Evolutionary conservation across 2,329 filamentous ascomycete species (phyloP).

Genomic region (Penicillium concentricum): DNA sequence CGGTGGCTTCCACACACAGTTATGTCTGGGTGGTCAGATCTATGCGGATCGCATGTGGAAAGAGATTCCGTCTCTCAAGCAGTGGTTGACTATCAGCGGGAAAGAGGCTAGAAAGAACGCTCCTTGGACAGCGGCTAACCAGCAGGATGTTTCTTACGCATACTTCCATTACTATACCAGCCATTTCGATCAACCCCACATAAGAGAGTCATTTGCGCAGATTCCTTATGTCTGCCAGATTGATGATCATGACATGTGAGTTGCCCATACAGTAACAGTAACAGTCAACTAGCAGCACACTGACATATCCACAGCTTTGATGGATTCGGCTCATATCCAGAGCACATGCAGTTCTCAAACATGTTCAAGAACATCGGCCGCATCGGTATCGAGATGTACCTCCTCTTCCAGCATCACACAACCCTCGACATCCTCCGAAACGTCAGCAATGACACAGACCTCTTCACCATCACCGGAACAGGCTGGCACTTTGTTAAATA

Average conservation of each 20-base stretch:
- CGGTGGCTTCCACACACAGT: constrained; percentile 89
- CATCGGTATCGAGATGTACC: constrained; percentile 94
- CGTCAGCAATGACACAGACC: constrained; percentile 79
- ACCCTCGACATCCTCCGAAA: constrained; percentile 91
- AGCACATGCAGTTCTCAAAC: constrained; percentile 96
- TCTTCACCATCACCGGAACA: constrained; percentile 95
- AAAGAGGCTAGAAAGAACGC: constrained; percentile 90
- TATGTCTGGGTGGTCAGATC: constrained; percentile 91
- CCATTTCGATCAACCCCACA: constrained; percentile 93
- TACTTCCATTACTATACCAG: constrained; percentile 99
- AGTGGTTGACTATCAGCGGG: constrained; percentile 90
- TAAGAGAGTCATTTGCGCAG: constrained; percentile 94
- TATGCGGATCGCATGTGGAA: constrained; percentile 96
- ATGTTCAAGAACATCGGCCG: constrained; percentile 98
- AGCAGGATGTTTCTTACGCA: constrained; percentile 92
- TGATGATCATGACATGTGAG: constrained; percentile 97
- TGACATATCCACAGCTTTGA: constrained; percentile 67
- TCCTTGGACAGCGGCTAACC: constrained; percentile 88
- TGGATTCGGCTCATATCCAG: constrained; percentile 93
- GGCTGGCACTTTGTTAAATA: constrained; percentile 99
- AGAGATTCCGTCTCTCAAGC: constrained; percentile 87
- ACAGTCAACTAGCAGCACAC: background rate
- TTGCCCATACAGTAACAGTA: constrained; percentile 25
- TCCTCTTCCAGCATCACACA: constrained; percentile 97
- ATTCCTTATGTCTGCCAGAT: constrained; percentile 92